phyloP scores from a whole-genome alignment of 148 eudicot species.

The Persicaria tinctoria region DNA sequence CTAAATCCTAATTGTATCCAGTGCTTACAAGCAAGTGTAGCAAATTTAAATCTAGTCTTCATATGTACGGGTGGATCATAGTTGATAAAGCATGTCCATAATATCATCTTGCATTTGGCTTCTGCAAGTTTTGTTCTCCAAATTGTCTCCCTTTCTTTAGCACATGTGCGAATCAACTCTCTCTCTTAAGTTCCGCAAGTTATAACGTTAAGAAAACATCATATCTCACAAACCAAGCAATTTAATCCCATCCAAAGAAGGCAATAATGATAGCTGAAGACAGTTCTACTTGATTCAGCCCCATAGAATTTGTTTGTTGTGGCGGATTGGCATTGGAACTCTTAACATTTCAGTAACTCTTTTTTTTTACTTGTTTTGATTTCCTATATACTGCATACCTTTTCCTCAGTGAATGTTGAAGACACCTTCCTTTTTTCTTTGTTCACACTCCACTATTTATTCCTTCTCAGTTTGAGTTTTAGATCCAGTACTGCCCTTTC shows the following conservation, averaged over 20 bases:
- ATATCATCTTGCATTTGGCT: not conserved
- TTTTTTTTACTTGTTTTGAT: no score
- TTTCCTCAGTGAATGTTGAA: not conserved
- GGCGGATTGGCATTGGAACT: not conserved
- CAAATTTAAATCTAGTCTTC: not conserved
- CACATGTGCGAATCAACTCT: not conserved
- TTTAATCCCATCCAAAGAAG: not conserved
- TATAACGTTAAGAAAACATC: not conserved
- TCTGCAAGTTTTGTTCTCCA: not conserved
- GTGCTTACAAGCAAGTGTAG: not conserved
- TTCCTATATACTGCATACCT: not conserved
- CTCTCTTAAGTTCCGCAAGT: not conserved
- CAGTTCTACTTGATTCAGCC: no score
- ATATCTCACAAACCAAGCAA: not conserved
- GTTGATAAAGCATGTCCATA: slow-evolving; percentile 7
- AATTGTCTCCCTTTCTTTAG: not conserved
- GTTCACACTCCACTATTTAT: not conserved
- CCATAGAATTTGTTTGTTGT: not conserved
- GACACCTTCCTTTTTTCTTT: not conserved
- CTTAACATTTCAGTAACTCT: not conserved
- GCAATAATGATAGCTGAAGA: no score
- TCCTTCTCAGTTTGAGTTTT: not conserved
- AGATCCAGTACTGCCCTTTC: not conserved
- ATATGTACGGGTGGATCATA: not conserved
- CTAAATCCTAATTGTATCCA: not conserved